Evolutionary conservation across 169 alveolate genomes (phyloP).

Genomic region (Eimeria sp.): DNA sequence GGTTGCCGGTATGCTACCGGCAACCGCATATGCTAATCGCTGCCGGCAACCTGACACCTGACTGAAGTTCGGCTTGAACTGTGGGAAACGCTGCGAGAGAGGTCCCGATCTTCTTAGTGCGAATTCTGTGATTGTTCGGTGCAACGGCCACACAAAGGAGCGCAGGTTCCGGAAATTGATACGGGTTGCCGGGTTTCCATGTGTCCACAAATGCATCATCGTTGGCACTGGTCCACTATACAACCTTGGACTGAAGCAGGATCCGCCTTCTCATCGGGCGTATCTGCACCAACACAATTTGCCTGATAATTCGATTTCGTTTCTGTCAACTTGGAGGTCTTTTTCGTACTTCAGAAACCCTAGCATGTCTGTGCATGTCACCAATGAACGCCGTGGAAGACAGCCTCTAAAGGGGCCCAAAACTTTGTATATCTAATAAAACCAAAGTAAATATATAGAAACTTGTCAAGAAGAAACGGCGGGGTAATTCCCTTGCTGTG

Average conservation of each 20-base stretch:
- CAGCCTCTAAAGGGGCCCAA: not conserved
- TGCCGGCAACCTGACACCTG: not conserved
- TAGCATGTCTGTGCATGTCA: conserved; percentile 1
- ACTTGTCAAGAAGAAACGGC: not conserved
- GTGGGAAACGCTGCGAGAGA: not conserved
- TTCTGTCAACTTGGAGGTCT: not conserved
- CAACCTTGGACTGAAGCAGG: not conserved
- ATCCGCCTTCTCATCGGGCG: not conserved
- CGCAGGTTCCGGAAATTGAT: not conserved
- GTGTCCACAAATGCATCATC: not conserved
- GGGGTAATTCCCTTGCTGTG: not conserved
- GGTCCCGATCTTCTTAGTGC: not conserved
- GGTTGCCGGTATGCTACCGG: not conserved
- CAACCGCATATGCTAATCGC: too few species aligned
- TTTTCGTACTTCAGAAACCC: not conserved
- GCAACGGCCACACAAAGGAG: not conserved
- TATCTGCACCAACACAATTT: not conserved
- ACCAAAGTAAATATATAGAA: not conserved
- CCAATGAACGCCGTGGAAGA: not conserved
- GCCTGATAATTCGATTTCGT: not conserved
- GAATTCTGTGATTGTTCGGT: not conserved
- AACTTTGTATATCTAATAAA: not conserved
- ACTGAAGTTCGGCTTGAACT: not conserved
- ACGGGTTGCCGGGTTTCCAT: not conserved
- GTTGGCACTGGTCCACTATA: not conserved